Conservation (phyloP, 2,329 filamentous ascomycete genomes). For the Fusarium sp. region DNA sequence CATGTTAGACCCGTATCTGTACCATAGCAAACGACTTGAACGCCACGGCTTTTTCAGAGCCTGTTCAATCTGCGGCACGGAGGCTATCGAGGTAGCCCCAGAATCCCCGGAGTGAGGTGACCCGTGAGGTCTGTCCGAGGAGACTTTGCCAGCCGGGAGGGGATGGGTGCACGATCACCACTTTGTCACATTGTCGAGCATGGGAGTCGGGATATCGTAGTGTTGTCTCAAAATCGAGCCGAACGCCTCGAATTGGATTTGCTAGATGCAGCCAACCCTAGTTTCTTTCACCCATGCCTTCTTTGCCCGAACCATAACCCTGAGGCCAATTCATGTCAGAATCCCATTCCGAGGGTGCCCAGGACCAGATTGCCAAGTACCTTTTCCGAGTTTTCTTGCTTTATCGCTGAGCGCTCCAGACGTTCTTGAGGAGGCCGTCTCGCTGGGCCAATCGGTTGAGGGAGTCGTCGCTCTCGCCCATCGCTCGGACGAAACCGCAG, state of each 20-base stretch:
- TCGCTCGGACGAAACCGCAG: slow-evolving; percentile 96
- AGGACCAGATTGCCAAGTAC: slow-evolving; percentile 42
- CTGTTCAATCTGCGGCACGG: slow-evolving; percentile 69
- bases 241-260: slow-evolving; percentile 62
- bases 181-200: slow-evolving; percentile 47
- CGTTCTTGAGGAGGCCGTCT: slow-evolving; percentile 96
- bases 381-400: slow-evolving; percentile 43
- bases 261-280: slow-evolving; percentile 60
- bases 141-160: slow-evolving; percentile 68
- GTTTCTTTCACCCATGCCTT: slow-evolving; percentile 54
- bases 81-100: slow-evolving; percentile 69
- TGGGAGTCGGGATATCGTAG: slow-evolving; percentile 44
- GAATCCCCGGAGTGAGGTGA: slow-evolving; percentile 62
- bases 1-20: slow-evolving; percentile 76
- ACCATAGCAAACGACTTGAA: slow-evolving; percentile 66
- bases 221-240: slow-evolving; percentile 60
- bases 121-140: slow-evolving; percentile 57
- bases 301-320: slow-evolving; percentile 51
- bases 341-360: slow-evolving; percentile 42
- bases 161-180: slow-evolving; percentile 39
- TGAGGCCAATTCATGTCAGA: slow-evolving; percentile 43
- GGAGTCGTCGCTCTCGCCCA: slow-evolving; percentile 97
- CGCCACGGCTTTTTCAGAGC: slow-evolving; percentile 72
- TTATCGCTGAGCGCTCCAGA: slow-evolving; percentile 86
- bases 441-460: slow-evolving; percentile 96